phyloP scores from a whole-genome alignment of 2,329 filamentous ascomycete species.

The Chaetomium sp. region DNA sequence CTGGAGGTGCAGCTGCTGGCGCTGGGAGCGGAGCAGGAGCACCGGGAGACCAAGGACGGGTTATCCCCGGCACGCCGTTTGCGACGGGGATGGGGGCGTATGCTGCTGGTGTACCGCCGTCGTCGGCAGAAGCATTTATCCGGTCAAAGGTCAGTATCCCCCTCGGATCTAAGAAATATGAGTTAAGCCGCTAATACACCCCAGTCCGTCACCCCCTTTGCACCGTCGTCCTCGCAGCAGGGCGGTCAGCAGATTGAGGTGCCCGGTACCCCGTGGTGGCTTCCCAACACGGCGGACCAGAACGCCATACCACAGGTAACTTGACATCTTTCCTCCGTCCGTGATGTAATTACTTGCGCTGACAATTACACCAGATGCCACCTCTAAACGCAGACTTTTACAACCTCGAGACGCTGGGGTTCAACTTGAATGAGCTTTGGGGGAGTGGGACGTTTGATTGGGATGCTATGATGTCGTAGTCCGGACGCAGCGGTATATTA shows the following conservation, averaged over 20 bases:
- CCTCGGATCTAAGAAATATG: neutral
- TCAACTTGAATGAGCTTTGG: conserved; percentile 51
- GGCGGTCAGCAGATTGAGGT: conserved; percentile 18
- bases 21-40: neutral
- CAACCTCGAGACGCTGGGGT: conserved; percentile 46
- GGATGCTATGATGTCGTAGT: conserved; percentile 18
- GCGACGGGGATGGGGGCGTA: neutral
- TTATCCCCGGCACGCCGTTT: conserved; percentile 1
- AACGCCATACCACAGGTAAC: conserved; percentile 33
- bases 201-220: conserved; percentile 22
- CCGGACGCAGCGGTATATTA: neutral
- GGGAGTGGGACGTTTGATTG: conserved; percentile 34
- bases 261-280: conserved; percentile 25
- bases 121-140: conserved; percentile 12
- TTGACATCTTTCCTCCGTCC: conserved; percentile 14
- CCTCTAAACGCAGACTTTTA: conserved; percentile 44
- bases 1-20: neutral
- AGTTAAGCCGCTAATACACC: neutral
- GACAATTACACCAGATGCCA: conserved; percentile 26
- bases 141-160: conserved; percentile 16
- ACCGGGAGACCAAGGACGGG: neutral
- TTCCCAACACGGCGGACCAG: conserved; percentile 27
- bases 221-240: conserved; percentile 17
- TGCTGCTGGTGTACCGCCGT: neutral
- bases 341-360: conserved; percentile 23